Base-by-base conservation (phyloP, 176 grass and related monocot species). In the Otatea glauca region DNA sequence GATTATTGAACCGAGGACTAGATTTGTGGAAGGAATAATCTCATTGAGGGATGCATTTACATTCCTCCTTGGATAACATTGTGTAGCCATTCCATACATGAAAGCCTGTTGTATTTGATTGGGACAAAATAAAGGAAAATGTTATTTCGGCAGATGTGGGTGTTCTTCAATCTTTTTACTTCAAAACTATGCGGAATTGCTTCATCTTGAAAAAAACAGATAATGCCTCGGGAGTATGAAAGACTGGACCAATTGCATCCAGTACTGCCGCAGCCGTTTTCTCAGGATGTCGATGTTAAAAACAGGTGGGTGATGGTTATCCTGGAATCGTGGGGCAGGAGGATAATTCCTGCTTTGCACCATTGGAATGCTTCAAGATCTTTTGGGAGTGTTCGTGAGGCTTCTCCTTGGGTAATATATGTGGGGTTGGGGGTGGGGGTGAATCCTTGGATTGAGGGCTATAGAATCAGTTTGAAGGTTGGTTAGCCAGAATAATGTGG, bases 31-130 rank as follows among this genome's bases (percentile, higher is more conserved):
- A 75, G 88, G 91, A 87, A 83, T 90, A 59, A 88, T 93, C 67
- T 90, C 91, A 88, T 86, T 93, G 85, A 88, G 85, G 70, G 91
- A n/a, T n/a, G n/a, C n/a, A n/a, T n/a, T n/a, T n/a, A n/a, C n/a
- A n/a, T n/a, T n/a, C n/a, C n/a, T n/a, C n/a, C n/a, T n/a, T n/a
- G n/a, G n/a, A 74, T 93, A 85, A 78, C 34, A 82, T 90, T 93
- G 85, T 93, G 86, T 88, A 90, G 78, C 59, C 88, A 83, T 85
- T 84, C 69, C 85, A 60, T 92, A 84, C 66, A 92, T 90, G 71
- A 81, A 81, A 89, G 51, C 60, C 83, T 84, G 56, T 73, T 84
- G 76, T 80, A 84, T 74, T 48, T 87, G 70, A 73, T 83, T 83
- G 65, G 8, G 51, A 76, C 51, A 73, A 70, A 89, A 82, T 86